phyloP scores from a whole-genome alignment of 768 basidiomycete species.

The Lactarius tabidus region DNA sequence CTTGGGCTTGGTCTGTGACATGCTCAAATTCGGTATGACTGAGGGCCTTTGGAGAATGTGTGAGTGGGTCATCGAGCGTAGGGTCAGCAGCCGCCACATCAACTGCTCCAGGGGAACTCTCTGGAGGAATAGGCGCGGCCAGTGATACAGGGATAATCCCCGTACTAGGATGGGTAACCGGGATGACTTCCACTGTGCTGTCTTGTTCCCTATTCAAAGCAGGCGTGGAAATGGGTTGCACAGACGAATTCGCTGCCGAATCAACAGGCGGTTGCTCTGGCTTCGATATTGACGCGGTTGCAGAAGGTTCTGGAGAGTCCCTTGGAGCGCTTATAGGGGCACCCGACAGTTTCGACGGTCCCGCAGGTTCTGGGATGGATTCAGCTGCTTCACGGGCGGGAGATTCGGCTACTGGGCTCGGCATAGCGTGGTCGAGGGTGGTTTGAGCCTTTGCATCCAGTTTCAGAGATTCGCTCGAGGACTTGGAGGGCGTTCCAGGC shows the following conservation, averaged over 20 bases:
- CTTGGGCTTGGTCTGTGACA: background rate
- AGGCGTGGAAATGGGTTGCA: background rate
- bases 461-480: conserved; percentile 30
- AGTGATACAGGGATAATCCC: background rate
- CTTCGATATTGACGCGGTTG: background rate
- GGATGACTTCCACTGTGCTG: background rate
- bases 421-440: conserved; percentile 33
- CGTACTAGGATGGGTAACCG: background rate
- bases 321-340: conserved; percentile 18
- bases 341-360: conserved; percentile 30
- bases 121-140: background rate
- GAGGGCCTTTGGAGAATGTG: conserved; percentile 26
- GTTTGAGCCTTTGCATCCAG: conserved; percentile 36
- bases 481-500: conserved; percentile 17
- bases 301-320: conserved; percentile 12
- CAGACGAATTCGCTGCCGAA: background rate
- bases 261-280: conserved; percentile 4
- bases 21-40: conserved; percentile 21
- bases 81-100: conserved; percentile 13
- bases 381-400: conserved; percentile 55
- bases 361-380: conserved; percentile 21
- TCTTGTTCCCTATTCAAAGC: background rate
- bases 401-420: conserved; percentile 69
- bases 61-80: conserved; percentile 16
- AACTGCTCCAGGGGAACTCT: background rate